Conservation (phyloP, 306 rosid species). For the Mimosa bimucronata region DNA sequence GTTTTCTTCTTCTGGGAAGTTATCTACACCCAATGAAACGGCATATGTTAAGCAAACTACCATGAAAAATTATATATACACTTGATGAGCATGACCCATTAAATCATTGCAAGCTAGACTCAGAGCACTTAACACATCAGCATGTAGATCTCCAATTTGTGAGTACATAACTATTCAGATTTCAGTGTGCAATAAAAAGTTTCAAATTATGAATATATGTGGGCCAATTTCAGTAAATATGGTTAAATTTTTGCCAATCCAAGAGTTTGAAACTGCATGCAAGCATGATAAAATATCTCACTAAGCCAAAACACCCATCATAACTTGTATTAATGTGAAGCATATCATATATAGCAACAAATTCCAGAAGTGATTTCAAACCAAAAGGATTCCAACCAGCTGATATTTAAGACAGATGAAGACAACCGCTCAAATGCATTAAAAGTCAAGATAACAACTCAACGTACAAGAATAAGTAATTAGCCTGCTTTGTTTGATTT, state of each 20-base stretch:
- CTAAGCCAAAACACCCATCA: neutral
- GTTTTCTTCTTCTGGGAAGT: constrained; percentile 94
- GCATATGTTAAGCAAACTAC: constrained; percentile 21
- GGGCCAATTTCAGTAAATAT: neutral
- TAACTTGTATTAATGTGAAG: neutral
- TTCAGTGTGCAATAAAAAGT: neutral
- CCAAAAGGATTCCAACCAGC: neutral
- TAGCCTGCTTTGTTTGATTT: no score
- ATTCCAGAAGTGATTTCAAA: neutral
- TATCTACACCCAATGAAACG: constrained; percentile 56
- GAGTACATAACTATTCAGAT: neutral
- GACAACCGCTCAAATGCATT: neutral
- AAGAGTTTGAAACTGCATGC: neutral
- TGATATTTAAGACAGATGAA: neutral
- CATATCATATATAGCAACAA: neutral
- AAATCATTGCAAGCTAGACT: neutral
- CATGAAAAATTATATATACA: neutral
- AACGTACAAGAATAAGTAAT: no score
- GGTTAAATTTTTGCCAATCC: neutral
- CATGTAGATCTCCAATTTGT: neutral
- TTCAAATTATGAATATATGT: neutral
- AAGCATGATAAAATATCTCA: neutral
- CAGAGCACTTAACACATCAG: constrained; percentile 7
- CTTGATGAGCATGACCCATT: neutral
- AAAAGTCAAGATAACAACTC: constrained; percentile 4